Conservation (phyloP, 495 filamentous ascomycete genomes). For the Clavariopsis aquatica region DNA sequence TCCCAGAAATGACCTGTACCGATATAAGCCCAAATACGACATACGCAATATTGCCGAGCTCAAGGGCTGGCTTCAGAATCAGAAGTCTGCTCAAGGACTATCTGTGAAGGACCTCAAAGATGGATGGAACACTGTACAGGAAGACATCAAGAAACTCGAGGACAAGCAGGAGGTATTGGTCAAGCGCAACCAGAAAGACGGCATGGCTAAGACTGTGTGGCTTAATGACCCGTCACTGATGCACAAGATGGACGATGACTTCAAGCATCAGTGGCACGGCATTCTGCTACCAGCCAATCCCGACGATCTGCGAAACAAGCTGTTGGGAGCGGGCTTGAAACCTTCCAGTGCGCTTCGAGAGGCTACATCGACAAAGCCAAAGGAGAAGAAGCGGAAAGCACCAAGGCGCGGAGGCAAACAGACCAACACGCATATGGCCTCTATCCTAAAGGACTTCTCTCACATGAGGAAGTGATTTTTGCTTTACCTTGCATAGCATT, state of each 20-base stretch:
- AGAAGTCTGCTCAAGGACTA: conserved; percentile 78
- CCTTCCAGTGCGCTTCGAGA: conserved; percentile 56
- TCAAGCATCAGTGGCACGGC: conserved; percentile 78
- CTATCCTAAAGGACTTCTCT: conserved; percentile 82
- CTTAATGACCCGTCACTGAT: conserved; percentile 76
- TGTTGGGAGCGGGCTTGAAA: conserved; percentile 43
- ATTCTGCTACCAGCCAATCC: conserved; percentile 69
- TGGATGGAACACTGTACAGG: conserved; percentile 83
- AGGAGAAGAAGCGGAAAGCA: conserved; percentile 64
- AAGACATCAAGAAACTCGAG: conserved; percentile 76
- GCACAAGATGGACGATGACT: conserved; percentile 76
- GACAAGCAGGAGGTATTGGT: conserved; percentile 75
- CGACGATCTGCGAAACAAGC: conserved; percentile 69
- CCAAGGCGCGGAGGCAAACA: conserved; percentile 75
- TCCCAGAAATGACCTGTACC: conserved; percentile 66
- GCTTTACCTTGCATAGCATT: conserved; percentile 26
- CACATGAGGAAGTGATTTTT: conserved; percentile 54
- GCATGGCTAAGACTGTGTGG: conserved; percentile 82
- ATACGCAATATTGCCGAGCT: conserved; percentile 74
- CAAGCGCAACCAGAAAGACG: conserved; percentile 89
- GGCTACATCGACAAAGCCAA: conserved; percentile 57
- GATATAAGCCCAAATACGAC: conserved; percentile 75
- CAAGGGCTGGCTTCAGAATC: conserved; percentile 74
- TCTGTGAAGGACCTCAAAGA: conserved; percentile 87
- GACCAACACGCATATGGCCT: conserved; percentile 90